These are phyloP conservation scores for Macrolepiota albuminosa DNA, from an alignment of 768 basidiomycete species.

Conservation along the genomic window DNA sequence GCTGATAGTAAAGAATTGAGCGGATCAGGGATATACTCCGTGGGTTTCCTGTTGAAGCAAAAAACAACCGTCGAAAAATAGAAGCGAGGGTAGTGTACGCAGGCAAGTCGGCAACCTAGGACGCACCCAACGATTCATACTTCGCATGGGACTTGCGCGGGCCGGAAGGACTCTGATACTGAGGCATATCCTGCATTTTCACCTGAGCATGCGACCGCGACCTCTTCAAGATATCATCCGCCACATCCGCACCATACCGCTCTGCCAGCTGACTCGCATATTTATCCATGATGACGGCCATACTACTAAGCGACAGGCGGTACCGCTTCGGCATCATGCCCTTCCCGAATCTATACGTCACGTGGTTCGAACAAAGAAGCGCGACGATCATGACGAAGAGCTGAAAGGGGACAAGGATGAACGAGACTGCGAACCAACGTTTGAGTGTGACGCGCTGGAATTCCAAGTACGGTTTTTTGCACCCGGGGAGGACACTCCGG, in stretches of 20 bases:
- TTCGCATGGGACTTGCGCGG: conserved; percentile 15
- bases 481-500: conserved; percentile 65
- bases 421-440: conserved; percentile 61
- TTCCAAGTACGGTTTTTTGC: conserved; percentile 58
- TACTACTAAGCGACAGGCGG: conserved; percentile 59
- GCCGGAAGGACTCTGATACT: conserved; percentile 12
- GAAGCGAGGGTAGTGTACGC: background rate
- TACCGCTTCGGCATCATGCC: conserved; percentile 87
- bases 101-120: background rate
- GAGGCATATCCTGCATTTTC: conserved; percentile 17
- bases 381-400: conserved; percentile 57
- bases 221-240: conserved; percentile 46
- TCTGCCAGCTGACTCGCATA: conserved; percentile 72
- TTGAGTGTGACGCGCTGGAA: conserved; percentile 51
- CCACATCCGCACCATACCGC: conserved; percentile 59
- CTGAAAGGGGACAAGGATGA: conserved; percentile 64
- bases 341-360: conserved; percentile 85
- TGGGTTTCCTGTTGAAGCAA: background rate
- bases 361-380: conserved; percentile 73
- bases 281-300: conserved; percentile 81
- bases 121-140: conserved; percentile 18
- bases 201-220: conserved; percentile 43
- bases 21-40: background rate
- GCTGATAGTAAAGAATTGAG: background rate
- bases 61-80: background rate